Base-by-base conservation (phyloP, 768 basidiomycete genomes). In the Lactarius hengduanensis region DNA sequence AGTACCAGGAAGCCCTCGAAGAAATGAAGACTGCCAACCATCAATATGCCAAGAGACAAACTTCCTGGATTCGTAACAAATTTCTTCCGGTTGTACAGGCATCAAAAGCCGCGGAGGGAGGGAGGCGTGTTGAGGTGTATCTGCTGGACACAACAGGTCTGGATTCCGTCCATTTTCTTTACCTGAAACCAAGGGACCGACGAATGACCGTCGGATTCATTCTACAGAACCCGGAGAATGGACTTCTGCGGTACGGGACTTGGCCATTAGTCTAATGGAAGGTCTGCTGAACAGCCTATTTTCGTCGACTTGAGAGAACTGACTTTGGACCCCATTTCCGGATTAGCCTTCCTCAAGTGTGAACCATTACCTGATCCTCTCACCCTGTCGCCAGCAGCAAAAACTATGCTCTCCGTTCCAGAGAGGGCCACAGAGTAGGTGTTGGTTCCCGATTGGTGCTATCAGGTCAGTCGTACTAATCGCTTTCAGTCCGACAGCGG, bases 1-100 rank as follows among this genome's bases (percentile, higher is more conserved):
- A 59, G 73, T 77, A 15, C 90, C 65, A 76, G 4, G 77, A 78
- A 16, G 90, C 90, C 0, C 77, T 91, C 8, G 87, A 90, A 53
- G 82, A 82, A 10, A 96, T 95, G 88, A 97, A 98, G 75, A 76
- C 83, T 0, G 88, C 90, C 0, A 99, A 96, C 9, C 81, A 90
- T 26, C 90, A 94, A 76, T 99, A 98, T 74, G 93, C 97, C 0
- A 93, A 91, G 73, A 81, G 89, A 45, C 97, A 99, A 75, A 81
- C 96, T 50, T 86, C 89, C 41, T 99, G 97, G 97, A 88, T 98
- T 57, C 82, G 86, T 45, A 93, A 93, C 74, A 96, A 97, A 76
- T 77, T 98, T 16, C 75, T 97, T 41, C 96, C 95, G 3, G 87
- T 84, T 3, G 77, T 89, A 16, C 73, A 81, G 40, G 78, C 81